These are phyloP conservation scores for Apiospora koreana DNA, from an alignment of 2,329 filamentous ascomycete genomes.

Conservation along the genomic window DNA sequence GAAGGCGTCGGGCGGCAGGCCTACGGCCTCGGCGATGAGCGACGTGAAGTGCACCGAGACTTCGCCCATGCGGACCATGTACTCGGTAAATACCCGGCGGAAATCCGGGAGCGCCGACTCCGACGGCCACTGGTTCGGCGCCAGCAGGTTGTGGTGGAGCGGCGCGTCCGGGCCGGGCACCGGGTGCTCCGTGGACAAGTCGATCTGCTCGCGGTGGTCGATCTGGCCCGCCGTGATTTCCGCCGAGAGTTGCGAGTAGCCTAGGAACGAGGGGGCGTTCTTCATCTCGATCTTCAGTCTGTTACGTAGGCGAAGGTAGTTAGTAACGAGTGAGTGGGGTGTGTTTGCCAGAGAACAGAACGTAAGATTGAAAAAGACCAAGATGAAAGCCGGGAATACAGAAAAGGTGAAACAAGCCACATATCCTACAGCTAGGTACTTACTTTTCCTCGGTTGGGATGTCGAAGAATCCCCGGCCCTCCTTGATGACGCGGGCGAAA, in stretches of 20 bases:
- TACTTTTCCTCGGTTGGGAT: slow-evolving; percentile 76
- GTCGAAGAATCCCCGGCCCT: slow-evolving; percentile 76
- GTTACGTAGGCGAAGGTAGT: not conserved
- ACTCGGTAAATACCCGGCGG: slow-evolving; percentile 68
- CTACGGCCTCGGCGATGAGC: slow-evolving; percentile 82
- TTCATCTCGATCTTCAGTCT: slow-evolving; percentile 72
- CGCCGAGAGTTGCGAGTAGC: slow-evolving; percentile 66
- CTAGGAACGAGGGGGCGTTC: slow-evolving; percentile 70
- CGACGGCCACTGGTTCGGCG: slow-evolving; percentile 80
- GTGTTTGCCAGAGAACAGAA: not conserved
- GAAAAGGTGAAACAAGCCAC: not conserved
- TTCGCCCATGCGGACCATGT: slow-evolving; percentile 73
- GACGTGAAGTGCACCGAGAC: slow-evolving; percentile 75
- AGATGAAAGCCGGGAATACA: not conserved
- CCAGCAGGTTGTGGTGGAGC: slow-evolving; percentile 72
- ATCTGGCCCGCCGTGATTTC: slow-evolving; percentile 73
- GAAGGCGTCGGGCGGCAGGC: slow-evolving; percentile 69
- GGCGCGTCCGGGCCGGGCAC: slow-evolving; percentile 64
- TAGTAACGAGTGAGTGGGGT: not conserved
- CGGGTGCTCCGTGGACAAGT: slow-evolving; percentile 78
- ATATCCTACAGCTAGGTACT: slow-evolving; percentile 18
- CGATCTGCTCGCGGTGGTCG: slow-evolving; percentile 85
- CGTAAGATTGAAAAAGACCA: not conserved
- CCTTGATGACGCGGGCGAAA: slow-evolving; percentile 63
- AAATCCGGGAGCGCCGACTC: slow-evolving; percentile 65